Evolutionary conservation across 2,329 filamentous ascomycete species (phyloP).

Genomic region (Ploettnerulaceae sp.): DNA sequence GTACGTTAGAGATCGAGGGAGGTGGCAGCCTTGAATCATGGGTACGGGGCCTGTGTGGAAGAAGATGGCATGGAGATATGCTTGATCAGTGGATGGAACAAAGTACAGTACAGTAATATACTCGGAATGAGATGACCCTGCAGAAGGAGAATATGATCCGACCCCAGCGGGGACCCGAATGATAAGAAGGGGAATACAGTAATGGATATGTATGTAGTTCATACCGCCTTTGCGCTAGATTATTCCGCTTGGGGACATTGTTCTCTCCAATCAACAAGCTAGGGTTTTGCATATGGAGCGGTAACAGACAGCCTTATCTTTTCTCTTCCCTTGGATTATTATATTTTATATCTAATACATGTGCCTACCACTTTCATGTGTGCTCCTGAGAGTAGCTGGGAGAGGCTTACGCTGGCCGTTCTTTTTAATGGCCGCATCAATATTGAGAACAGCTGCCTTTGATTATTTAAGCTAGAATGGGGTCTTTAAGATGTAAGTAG

Average conservation of each 20-base stretch:
- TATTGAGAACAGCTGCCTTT: too few relatives aligned
- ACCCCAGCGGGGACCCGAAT: slow-evolving; percentile 11
- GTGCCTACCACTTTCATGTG: not conserved
- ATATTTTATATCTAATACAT: too few relatives aligned
- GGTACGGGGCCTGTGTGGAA: not conserved
- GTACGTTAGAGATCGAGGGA: slow-evolving; percentile 10
- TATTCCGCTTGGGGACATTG: slow-evolving; percentile 17
- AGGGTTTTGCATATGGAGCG: slow-evolving; percentile 12
- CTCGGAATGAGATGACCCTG: slow-evolving; percentile 14
- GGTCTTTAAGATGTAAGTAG: too few relatives aligned
- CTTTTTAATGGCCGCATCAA: too few relatives aligned
- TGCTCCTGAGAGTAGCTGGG: too few relatives aligned
- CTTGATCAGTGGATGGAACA: slow-evolving; percentile 5
- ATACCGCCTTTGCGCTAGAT: slow-evolving; percentile 21
- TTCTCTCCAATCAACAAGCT: slow-evolving; percentile 21
- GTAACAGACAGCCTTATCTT: too few relatives aligned
- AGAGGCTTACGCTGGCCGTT: too few relatives aligned
- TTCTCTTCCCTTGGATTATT: too few relatives aligned
- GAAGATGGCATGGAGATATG: not conserved
- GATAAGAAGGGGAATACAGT: slow-evolving; percentile 7
- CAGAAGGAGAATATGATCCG: slow-evolving; percentile 12
- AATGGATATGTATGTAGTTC: too few relatives aligned
- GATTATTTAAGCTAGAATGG: too few relatives aligned
- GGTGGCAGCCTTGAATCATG: slow-evolving; percentile 11
- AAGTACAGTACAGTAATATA: too few relatives aligned